Evolutionary conservation across 768 basidiomycete species (phyloP).

Genomic region (Hericium coralloides): DNA sequence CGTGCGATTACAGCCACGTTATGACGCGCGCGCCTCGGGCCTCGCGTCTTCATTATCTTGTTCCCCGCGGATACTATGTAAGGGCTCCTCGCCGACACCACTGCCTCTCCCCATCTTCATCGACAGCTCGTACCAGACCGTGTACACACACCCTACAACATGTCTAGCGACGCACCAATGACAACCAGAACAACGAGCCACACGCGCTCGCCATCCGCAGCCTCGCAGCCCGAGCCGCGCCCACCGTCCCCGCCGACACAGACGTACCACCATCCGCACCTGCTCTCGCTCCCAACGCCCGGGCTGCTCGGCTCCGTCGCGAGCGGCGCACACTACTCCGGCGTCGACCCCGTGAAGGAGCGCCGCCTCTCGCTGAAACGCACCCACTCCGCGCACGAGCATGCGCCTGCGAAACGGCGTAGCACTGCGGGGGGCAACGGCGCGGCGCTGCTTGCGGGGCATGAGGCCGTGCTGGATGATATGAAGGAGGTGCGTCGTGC

Average conservation of each 20-base stretch:
- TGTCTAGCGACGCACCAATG: neutral
- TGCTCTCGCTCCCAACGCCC: constrained; percentile 30
- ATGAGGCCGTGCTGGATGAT: constrained; percentile 45
- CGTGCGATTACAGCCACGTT: no score
- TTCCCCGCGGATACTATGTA: no score
- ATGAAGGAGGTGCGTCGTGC: constrained; percentile 32
- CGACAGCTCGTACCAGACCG: neutral
- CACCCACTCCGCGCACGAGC: neutral
- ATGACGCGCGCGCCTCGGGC: no score
- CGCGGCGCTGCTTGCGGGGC: constrained; percentile 17
- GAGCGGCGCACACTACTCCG: constrained; percentile 56
- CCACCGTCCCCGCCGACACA: constrained; percentile 27
- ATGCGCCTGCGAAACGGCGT: neutral
- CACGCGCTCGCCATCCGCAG: neutral
- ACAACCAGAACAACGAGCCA: neutral
- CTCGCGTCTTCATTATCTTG: no score
- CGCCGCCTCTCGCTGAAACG: constrained; percentile 2
- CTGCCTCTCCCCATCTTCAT: neutral
- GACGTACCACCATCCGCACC: constrained; percentile 34
- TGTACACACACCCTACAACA: no score
- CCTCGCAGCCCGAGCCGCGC: no score
- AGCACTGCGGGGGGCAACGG: constrained; percentile 2
- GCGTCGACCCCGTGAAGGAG: constrained; percentile 31
- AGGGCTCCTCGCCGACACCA: constrained; percentile 6
- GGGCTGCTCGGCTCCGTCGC: constrained; percentile 49